Evolutionary conservation across 495 filamentous ascomycete species (phyloP), one percentile per base, ranked within the genome.

Genomic region (Penicillium macrosclerotiorum): DNA sequence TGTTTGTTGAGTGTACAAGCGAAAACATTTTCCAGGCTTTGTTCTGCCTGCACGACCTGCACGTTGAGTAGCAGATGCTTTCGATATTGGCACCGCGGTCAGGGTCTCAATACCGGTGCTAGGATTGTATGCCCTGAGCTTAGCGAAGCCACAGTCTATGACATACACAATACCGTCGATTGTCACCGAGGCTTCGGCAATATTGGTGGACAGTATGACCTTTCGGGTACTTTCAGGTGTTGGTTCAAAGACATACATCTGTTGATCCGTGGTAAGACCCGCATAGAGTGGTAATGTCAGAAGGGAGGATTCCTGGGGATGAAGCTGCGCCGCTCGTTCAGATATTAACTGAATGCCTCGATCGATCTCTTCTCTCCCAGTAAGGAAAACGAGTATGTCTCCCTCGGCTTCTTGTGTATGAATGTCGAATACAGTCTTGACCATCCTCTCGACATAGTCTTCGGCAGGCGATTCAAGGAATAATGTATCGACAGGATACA

Each of bases 111-210:
- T 95, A n/a, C 89, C 88, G 6, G 86, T 93, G 18, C 60, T 75
- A 2, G 92, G 89, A 52, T 96, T 89, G 68, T 87, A 97, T 4
- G 89, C 88, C 25, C 91, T 82, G 3, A 96, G 66, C 54, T 99
- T 97, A 49, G 94, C 90, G 59, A 88, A 96, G 7, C 94, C 93
- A 34, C 82, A 86, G 63, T 98, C 93, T 39, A 97, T 77, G 13
- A 98, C 92, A 57, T 91, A 97, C 35, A 89, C 82, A 50, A 97
- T 89, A 4, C 89, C 90, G 45, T 94, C 86, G 33, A 98, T 95
- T 6, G 93, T 98, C 12, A 98, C 82, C 0, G 86, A 92, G 14
- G 93, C 94, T 70, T 98, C 93, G 25, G 93, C 89, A 50, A 98
- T 96, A 62, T 97, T 97, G 35, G 93, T 97, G 3, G 88, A 89